These are phyloP conservation scores for Arthrinium phaeospermum DNA, from an alignment of 2,329 filamentous ascomycete species.

Conservation along the genomic window DNA sequence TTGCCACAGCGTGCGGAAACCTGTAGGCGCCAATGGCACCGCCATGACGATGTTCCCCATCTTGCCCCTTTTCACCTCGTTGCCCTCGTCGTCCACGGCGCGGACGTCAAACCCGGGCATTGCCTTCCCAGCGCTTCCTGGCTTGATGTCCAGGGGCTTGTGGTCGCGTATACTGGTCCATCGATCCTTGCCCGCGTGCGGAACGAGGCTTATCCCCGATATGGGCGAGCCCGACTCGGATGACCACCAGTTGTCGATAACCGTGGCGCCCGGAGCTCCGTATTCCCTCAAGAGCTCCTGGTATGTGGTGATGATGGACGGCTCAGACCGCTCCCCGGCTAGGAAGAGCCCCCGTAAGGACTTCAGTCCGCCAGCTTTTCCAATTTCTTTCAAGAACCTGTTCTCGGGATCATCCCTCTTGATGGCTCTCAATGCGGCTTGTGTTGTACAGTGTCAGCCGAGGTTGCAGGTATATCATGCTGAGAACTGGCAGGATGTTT, in stretches of 20 bases:
- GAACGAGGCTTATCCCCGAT: conserved; percentile 59
- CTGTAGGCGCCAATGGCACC: conserved; percentile 83
- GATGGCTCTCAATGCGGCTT: conserved; percentile 79
- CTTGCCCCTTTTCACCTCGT: conserved; percentile 69
- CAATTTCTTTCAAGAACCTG: conserved; percentile 65
- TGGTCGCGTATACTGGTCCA: conserved; percentile 46
- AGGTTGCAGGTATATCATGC: not conserved
- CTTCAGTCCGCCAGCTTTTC: conserved; percentile 72
- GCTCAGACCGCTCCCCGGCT: conserved; percentile 88
- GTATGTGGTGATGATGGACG: conserved; percentile 82
- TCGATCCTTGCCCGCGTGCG: conserved; percentile 64
- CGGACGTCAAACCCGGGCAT: conserved; percentile 92
- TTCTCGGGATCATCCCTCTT: conserved; percentile 84
- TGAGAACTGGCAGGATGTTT: conserved; percentile 31
- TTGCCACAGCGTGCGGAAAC: conserved; percentile 83
- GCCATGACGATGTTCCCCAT: conserved; percentile 94
- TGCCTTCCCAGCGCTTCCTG: conserved; percentile 86
- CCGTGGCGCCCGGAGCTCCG: conserved; percentile 65
- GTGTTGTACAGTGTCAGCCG: not conserved
- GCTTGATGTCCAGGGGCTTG: conserved; percentile 66
- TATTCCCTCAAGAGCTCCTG: conserved; percentile 73
- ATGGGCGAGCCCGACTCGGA: conserved; percentile 65
- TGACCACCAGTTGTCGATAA: conserved; percentile 68
- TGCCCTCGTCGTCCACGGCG: conserved; percentile 80
- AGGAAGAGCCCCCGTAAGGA: conserved; percentile 79